phyloP scores from a whole-genome alignment of 2,329 filamentous ascomycete species.

The Fulvia fulva region DNA sequence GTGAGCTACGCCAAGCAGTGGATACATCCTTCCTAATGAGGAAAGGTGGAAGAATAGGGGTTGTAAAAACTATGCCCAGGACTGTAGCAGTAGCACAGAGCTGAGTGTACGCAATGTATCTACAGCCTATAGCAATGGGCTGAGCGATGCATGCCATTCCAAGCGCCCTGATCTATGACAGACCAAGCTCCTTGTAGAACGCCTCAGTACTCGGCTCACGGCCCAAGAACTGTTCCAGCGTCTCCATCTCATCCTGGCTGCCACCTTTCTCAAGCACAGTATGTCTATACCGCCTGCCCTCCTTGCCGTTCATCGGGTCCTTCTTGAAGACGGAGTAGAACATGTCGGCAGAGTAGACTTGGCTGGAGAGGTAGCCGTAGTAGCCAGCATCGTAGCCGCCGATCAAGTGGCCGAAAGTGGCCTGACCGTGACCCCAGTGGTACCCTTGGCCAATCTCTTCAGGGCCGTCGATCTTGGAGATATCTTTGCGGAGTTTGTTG shows the following conservation, averaged over 20 bases:
- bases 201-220: slow-evolving; percentile 71
- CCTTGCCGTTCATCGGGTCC: slow-evolving; percentile 70
- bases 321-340: slow-evolving; percentile 75
- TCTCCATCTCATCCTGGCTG: slow-evolving; percentile 75
- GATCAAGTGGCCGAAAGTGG: slow-evolving; percentile 77
- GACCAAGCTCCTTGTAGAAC: slow-evolving; percentile 76
- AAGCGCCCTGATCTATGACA: slow-evolving; percentile 22
- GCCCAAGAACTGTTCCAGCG: slow-evolving; percentile 72
- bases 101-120: background rate
- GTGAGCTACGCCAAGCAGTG: no score
- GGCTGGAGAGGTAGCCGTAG: slow-evolving; percentile 64
- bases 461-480: slow-evolving; percentile 69
- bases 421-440: slow-evolving; percentile 70
- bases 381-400: slow-evolving; percentile 83
- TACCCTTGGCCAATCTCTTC: slow-evolving; percentile 57
- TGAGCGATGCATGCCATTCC: background rate
- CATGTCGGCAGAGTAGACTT: slow-evolving; percentile 83
- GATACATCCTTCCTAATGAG: no score
- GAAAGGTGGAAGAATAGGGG: no score
- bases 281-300: slow-evolving; percentile 72
- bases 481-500: slow-evolving; percentile 68
- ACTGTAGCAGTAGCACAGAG: no score
- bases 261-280: slow-evolving; percentile 75
- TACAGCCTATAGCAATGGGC: background rate
- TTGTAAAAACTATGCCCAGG: no score